These are phyloP conservation scores for Tylopilus cervinicoccineus DNA, from an alignment of 768 basidiomycete species.

Conservation along the genomic window DNA sequence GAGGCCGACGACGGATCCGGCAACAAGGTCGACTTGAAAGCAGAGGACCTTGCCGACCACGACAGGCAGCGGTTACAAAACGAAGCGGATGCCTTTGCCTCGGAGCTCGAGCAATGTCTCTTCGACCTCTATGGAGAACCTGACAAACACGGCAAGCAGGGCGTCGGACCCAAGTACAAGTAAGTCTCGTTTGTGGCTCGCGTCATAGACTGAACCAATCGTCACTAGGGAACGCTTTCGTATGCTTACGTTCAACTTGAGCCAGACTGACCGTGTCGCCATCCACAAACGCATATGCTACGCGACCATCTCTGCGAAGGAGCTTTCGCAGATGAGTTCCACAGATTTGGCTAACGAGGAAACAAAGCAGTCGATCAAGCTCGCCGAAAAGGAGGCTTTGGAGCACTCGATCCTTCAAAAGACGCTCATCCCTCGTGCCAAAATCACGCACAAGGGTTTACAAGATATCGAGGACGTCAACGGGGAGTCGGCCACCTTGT, in stretches of 20 bases:
- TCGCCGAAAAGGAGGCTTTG: slow-evolving; percentile 77
- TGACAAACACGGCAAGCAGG: slow-evolving; percentile 63
- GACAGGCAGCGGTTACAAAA: slow-evolving; percentile 53
- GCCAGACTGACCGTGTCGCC: slow-evolving; percentile 71
- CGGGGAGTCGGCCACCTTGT: slow-evolving; percentile 41
- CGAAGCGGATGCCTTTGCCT: slow-evolving; percentile 60
- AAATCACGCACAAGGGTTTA: slow-evolving; percentile 90
- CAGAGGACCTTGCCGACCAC: slow-evolving; percentile 56
- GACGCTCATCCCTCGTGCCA: slow-evolving; percentile 60
- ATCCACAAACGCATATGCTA: slow-evolving; percentile 78
- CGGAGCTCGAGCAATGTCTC: slow-evolving; percentile 70
- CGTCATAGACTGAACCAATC: slow-evolving; percentile 3
- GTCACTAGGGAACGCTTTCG: slow-evolving; percentile 78
- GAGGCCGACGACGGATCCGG: slow-evolving; percentile 31
- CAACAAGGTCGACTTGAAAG: slow-evolving; percentile 39
- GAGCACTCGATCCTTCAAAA: slow-evolving; percentile 82
- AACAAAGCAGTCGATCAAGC: slow-evolving; percentile 75
- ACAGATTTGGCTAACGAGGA: slow-evolving; percentile 89
- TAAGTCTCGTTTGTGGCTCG: slow-evolving; percentile 31
- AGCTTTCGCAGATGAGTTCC: slow-evolving; percentile 80
- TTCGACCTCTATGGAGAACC: slow-evolving; percentile 75
- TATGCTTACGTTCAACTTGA: slow-evolving; percentile 85
- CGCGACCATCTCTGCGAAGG: slow-evolving; percentile 59
- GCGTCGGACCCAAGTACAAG: slow-evolving; percentile 80
- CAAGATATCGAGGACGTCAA: slow-evolving; percentile 84